phyloP scores from a whole-genome alignment of 495 filamentous ascomycete species.

The Oleoguttula mirabilis region DNA sequence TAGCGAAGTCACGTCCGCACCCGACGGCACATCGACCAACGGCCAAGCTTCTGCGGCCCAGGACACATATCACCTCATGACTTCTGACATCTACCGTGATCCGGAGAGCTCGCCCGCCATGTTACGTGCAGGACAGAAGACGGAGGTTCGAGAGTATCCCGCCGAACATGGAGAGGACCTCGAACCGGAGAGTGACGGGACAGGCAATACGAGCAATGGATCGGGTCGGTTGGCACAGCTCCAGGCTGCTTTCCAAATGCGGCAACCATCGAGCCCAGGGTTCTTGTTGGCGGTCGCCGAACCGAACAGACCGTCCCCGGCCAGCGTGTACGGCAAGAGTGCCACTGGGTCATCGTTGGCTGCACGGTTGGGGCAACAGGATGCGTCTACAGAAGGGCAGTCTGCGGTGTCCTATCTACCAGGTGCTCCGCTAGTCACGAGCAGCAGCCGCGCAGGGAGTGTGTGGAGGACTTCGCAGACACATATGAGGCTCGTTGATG shows the following conservation, averaged over 20 bases:
- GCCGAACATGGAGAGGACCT: not conserved
- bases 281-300: too few relatives aligned
- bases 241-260: not conserved
- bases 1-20: too few relatives aligned
- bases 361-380: too few relatives aligned
- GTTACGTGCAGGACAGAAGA: not conserved
- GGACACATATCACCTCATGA: not conserved
- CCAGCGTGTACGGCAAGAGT: too few relatives aligned
- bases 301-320: too few relatives aligned
- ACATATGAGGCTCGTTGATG: not conserved
- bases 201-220: too few relatives aligned
- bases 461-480: not conserved
- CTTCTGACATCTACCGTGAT: not conserved
- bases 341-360: too few relatives aligned
- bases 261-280: not conserved
- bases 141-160: not conserved
- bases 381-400: not conserved
- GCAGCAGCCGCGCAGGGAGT: not conserved
- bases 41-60: not conserved
- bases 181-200: too few relatives aligned
- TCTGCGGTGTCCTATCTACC: not conserved
- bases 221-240: too few relatives aligned
- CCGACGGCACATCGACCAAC: too few relatives aligned
- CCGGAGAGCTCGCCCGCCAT: conserved; percentile 5
- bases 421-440: too few relatives aligned